Evolutionary conservation across 2,329 filamentous ascomycete genomes (phyloP), one percentile per base, ranked within the genome.

Genomic region (Harringtonia lauricola): DNA sequence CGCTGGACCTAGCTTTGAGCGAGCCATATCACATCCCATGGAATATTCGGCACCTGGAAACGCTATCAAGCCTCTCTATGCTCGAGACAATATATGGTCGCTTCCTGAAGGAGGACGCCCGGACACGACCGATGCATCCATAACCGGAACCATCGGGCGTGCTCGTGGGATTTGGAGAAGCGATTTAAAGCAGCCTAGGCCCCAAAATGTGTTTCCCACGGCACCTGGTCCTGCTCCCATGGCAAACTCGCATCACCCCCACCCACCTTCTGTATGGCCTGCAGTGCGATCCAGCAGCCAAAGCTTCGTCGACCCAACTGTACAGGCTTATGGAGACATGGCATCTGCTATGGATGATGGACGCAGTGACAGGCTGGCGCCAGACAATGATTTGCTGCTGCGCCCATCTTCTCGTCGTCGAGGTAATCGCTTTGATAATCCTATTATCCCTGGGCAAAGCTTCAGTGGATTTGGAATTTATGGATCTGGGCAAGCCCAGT

Each of bases 121-220:
- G 12, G 76, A 81, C 45, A 67, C 68, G 29, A 73, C 71, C 54
- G 77, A 81, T 51, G 59, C 68, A 29, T 51, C 74, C 41, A 70
- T 74, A 15, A 55, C 65, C 19, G 67, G 66, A 1, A 43, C 43
- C 8, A 46, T 51, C 39, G 45, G 47, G 14, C 44, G 44, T 19
- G 31, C 46, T 18, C 45, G 44, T 22, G 41, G 44, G 4, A 35
- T 49, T 4, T 52, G 50, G 50, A 37, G 22, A 10, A 44, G 38
- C n/a, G 49, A 69, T 61, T 36, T 64, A 39, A 75, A 74, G 54
- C 41, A 26, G 12, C 55, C 61, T 14, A 48, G 57, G 3, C 70
- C 67, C 49, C 53, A 54, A 39, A 51, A 47, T 46, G 39, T 41
- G 18, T 56, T 51, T 38, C 45, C 54, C 41, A 7, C 55, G 46